Evolutionary conservation across 106 monocot genomes (phyloP).

Genomic region (Platanthera zijinensis): DNA sequence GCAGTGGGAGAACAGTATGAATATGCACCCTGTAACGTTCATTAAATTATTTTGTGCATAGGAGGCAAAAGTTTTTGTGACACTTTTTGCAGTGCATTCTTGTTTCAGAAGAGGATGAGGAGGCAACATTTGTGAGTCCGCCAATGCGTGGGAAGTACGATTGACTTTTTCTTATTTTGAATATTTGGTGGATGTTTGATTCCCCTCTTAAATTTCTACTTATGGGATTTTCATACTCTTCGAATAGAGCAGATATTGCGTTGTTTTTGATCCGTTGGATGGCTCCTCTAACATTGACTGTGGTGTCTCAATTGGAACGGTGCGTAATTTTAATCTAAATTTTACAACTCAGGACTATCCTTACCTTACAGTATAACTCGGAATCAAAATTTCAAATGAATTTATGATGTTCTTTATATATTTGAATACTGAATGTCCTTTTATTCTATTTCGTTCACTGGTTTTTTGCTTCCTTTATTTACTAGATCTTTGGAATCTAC

Average conservation of each 20-base stretch:
- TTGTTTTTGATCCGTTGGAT: conserved; percentile 96
- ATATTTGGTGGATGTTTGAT: background rate
- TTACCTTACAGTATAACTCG: background rate
- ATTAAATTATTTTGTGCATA: background rate
- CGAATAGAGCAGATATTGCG: conserved; percentile 66
- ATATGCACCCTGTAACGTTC: background rate
- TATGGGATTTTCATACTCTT: background rate
- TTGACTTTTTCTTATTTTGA: background rate
- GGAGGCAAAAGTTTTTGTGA: background rate
- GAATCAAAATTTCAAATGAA: background rate
- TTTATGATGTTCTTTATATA: background rate
- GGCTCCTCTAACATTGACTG: conserved; percentile 99
- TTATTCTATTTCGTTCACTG: background rate
- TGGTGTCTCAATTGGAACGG: conserved; percentile 98
- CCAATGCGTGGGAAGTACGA: conserved; percentile 74
- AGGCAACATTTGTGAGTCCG: conserved; percentile 88
- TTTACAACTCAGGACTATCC: background rate
- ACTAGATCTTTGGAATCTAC: conserved; percentile 92
- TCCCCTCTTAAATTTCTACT: background rate
- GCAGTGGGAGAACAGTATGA: conserved; percentile 88
- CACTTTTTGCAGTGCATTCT: conserved; percentile 63
- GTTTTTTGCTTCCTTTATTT: background rate
- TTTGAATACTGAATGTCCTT: background rate
- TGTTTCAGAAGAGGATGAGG: conserved; percentile 94
- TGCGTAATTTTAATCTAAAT: conserved; percentile 14